These are phyloP conservation scores for Paracorniculantispora psalliotae DNA, from an alignment of 2,329 filamentous ascomycete species.

Conservation along the genomic window DNA sequence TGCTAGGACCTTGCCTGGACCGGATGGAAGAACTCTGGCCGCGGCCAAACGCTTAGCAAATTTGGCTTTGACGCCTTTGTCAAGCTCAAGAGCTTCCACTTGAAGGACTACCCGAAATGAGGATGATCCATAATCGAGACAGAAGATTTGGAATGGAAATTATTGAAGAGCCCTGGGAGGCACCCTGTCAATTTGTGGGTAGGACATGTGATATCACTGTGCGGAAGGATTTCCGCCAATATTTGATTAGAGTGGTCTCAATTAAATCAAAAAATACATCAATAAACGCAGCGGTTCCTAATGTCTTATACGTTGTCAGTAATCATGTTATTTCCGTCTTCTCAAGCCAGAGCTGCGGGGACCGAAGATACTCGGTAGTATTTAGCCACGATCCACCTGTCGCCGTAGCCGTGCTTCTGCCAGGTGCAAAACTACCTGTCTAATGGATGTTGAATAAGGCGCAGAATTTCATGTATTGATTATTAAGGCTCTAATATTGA, in stretches of 20 bases:
- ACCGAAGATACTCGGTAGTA: too few species aligned
- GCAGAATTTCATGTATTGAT: too few species aligned
- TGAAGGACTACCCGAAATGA: constrained; percentile 73
- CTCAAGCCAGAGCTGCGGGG: too few species aligned
- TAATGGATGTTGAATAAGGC: too few species aligned
- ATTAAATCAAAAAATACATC: too few species aligned
- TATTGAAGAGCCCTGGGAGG: background rate
- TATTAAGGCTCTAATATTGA: too few species aligned
- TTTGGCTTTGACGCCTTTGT: constrained; percentile 95
- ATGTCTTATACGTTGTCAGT: too few species aligned
- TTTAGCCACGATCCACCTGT: too few species aligned
- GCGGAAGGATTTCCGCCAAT: background rate
- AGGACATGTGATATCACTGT: background rate
- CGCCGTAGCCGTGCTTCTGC: too few species aligned
- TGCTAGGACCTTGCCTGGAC: constrained; percentile 86
- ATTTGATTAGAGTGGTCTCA: background rate
- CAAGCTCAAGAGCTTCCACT: constrained; percentile 91
- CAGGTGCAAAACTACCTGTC: too few species aligned
- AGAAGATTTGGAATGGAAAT: background rate
- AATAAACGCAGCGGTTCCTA: too few species aligned
- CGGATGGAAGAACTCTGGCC: constrained; percentile 95
- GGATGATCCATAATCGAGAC: background rate
- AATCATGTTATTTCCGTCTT: background rate
- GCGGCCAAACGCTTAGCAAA: constrained; percentile 80
- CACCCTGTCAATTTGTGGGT: too few species aligned